These are phyloP conservation scores for Colletotrichum somersetense DNA, from an alignment of 2,329 filamentous ascomycete genomes.

Conservation along the genomic window DNA sequence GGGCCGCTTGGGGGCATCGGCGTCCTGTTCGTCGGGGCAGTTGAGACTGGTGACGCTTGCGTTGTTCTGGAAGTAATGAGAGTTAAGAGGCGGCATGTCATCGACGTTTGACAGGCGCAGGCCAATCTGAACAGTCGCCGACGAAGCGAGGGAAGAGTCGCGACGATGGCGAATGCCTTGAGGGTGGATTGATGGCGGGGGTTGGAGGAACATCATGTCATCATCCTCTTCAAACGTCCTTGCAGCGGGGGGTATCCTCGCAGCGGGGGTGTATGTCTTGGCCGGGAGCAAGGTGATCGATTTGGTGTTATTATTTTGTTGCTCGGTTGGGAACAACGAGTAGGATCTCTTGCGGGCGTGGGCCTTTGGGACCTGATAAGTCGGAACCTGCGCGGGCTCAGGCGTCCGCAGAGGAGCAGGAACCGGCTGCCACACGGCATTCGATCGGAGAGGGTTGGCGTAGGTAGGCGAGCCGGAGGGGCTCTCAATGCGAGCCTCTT, in stretches of 20 bases:
- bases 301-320: slow-evolving; percentile 46
- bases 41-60: slow-evolving; percentile 56
- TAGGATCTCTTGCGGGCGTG: slow-evolving; percentile 55
- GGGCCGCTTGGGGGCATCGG: slow-evolving; percentile 45
- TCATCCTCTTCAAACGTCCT: slow-evolving; percentile 22
- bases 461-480: slow-evolving; percentile 43
- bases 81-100: slow-evolving; percentile 58
- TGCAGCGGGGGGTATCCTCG: slow-evolving; percentile 37
- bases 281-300: slow-evolving; percentile 59
- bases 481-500: slow-evolving; percentile 49
- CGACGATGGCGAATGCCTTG: slow-evolving; percentile 62
- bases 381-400: slow-evolving; percentile 34
- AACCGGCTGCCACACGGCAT: slow-evolving; percentile 47
- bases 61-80: slow-evolving; percentile 49
- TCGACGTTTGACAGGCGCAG: slow-evolving; percentile 73
- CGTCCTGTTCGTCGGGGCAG: slow-evolving; percentile 47
- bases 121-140: slow-evolving; percentile 79
- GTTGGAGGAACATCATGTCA: slow-evolving; percentile 31
- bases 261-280: slow-evolving; percentile 58
- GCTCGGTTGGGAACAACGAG: slow-evolving; percentile 54
- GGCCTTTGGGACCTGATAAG: slow-evolving; percentile 44
- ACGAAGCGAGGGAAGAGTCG: slow-evolving; percentile 73
- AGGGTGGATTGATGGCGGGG: slow-evolving; percentile 39
- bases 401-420: slow-evolving; percentile 29
- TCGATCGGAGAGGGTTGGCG: slow-evolving; percentile 49